Evolutionary conservation across 768 basidiomycete species (phyloP), one percentile per base, ranked within the genome.

Genomic region (Clitopilus hobsonii): DNA sequence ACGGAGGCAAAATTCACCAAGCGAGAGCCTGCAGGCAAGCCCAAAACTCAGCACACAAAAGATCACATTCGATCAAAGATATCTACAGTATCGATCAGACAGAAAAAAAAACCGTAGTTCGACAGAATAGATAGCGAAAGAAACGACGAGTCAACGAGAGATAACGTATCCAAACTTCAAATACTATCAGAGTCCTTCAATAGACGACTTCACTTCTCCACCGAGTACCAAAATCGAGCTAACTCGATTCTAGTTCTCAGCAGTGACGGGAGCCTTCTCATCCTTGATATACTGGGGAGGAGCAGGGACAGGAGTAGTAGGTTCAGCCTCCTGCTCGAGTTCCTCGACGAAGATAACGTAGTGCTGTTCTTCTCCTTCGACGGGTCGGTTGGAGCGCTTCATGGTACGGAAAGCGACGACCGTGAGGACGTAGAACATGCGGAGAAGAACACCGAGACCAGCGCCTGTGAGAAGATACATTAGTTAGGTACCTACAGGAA

Each of bases 401-500:
- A 85, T 60, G 30, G 81, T 64, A 61, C 91, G 88, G 61, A 76
- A 81, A 28, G 76, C 62, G 58, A 93, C 70, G 56, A 92, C 70
- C 26, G 76, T 65, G 60, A 91, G 63, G 59, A 92, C 89, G 79
- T 80, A 92, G 66, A 90, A 62, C 85, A 92, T 90, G 65, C 91
- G 78, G 55, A 92, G 68, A 23, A 93, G 78, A 41, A 91, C 90
- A 53, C 91, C 91, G 52, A 91, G 81, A 51, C 90, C 90, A 62
- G 88, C 91, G n/a, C 89, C 89, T 90, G 30, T 6, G 10, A 13
- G 38, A 0, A 20, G 38, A 55, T 49, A 36, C 13, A 22, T 26
- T 56, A 51, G 20, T 32, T 25, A 22, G 22, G 27, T 48, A 50
- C 26, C 18, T 1, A 27, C n/a, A 29, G n/a, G 5, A 8, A 47